Evolutionary conservation across 441 rosid species (phyloP).

Genomic region (Metrosideros polymorpha): DNA sequence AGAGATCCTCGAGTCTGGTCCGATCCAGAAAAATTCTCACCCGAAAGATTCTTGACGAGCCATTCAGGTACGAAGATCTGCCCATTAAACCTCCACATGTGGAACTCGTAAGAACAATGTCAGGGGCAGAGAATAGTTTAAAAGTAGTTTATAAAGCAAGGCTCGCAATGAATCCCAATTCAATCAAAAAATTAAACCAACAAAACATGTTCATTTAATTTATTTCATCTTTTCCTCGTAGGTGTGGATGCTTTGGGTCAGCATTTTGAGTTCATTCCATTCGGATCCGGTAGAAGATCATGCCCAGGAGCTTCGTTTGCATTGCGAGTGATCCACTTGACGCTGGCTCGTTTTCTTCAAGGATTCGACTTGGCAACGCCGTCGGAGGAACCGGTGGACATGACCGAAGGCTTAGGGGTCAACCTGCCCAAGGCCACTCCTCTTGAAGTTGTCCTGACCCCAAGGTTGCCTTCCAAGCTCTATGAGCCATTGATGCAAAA

Average conservation of each 20-base stretch:
- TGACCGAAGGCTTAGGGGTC: conserved; percentile 34
- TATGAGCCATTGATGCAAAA: conserved; percentile 3
- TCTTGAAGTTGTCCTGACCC: conserved; percentile 30
- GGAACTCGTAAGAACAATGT: not conserved
- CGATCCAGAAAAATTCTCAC: conserved; percentile 15
- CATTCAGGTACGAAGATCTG: not conserved
- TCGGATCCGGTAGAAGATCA: conserved; percentile 31
- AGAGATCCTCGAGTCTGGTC: conserved; percentile 29
- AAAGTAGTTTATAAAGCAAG: not conserved
- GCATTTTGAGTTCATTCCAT: conserved; percentile 30
- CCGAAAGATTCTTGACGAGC: conserved; percentile 30
- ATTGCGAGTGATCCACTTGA: conserved; percentile 15
- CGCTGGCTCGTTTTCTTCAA: conserved; percentile 24
- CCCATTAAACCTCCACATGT: not conserved
- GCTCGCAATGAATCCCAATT: not conserved
- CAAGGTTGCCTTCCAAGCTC: conserved; percentile 27
- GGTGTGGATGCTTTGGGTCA: conserved; percentile 19
- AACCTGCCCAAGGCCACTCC: conserved; percentile 47
- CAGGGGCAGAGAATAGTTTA: not conserved
- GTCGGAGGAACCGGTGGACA: conserved; percentile 13
- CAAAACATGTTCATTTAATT: not conserved
- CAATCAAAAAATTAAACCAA: not conserved
- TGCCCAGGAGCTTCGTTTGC: conserved; percentile 33
- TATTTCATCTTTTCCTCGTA: not conserved
- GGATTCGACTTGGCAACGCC: conserved; percentile 21